A percentile compares a stretch with the other conserved stretches of the same genome.
These are phyloP conservation scores for Yarrowia keelungensis DNA, from an alignment of 805 yeast genomes.

Conservation along the genomic window DNA sequence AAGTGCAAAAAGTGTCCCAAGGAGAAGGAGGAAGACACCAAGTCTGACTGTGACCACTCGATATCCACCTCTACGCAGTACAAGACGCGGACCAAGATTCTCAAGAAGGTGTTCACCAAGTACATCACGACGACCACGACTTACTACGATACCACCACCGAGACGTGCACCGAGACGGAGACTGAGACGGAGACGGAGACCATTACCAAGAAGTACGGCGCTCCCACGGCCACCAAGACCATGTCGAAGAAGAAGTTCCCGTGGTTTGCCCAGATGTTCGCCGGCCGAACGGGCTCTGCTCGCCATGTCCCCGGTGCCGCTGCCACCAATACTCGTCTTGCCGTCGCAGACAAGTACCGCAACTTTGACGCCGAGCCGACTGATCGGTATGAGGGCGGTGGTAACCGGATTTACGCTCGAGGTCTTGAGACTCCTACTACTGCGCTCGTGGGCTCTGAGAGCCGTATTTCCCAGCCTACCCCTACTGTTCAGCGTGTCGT, in stretches of 20 bases:
- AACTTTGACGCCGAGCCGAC: conserved; percentile 5
- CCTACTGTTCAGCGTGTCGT: neutral
- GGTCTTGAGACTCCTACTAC: conserved; percentile 1
- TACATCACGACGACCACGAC: conserved; percentile 18
- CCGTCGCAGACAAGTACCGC: conserved; percentile 19
- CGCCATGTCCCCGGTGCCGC: conserved; percentile 21
- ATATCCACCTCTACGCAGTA: conserved; percentile 7
- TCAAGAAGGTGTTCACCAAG: conserved; percentile 23
- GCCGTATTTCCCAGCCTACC: neutral
- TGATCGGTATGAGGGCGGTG: neutral
- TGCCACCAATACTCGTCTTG: conserved; percentile 8
- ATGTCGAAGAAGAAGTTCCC: conserved; percentile 33
- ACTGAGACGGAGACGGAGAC: conserved; percentile 15
- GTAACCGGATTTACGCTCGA: conserved; percentile 7
- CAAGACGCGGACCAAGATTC: conserved; percentile 32
- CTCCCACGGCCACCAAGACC: conserved; percentile 8
- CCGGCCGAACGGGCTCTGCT: neutral
- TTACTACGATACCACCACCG: conserved; percentile 2
- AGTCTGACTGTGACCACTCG: conserved; percentile 29
- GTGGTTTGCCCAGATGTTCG: conserved; percentile 29
- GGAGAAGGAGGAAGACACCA: conserved; percentile 6
- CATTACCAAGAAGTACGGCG: conserved; percentile 23
- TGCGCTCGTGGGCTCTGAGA: conserved; percentile 1
- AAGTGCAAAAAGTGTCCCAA: conserved; percentile 32
- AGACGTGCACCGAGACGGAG: conserved; percentile 10